Percentiles rank a stretch among this genome's conserved stretches.
Conservation (phyloP, 2,329 filamentous ascomycete species). For the Verticillium isaacii region DNA sequence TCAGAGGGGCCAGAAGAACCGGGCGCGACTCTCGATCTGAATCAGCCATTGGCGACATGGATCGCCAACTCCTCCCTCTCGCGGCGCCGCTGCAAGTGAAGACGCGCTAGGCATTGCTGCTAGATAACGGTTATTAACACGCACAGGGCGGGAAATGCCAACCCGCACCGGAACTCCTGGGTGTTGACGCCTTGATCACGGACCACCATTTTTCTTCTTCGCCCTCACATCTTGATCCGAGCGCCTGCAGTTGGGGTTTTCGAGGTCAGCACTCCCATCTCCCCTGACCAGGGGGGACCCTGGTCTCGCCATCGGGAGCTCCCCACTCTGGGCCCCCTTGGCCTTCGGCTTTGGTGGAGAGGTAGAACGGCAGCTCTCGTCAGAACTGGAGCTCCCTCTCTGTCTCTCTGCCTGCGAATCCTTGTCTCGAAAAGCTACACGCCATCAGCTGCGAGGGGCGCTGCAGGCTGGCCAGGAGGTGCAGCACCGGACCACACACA, state of each 20-base stretch:
- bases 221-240: neutral
- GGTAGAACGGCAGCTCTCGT: neutral
- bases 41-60: neutral
- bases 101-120: neutral
- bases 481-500: neutral
- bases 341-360: neutral
- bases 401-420: neutral
- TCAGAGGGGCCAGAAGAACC: neutral
- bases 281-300: conserved; percentile 4
- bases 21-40: neutral
- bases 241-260: conserved; percentile 3
- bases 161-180: neutral
- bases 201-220: neutral
- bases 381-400: neutral
- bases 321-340: neutral
- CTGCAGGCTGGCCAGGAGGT: neutral
- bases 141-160: neutral
- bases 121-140: neutral
- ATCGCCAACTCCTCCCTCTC: neutral
- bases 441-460: neutral
- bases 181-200: neutral
- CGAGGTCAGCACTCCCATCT: neutral
- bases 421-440: neutral
- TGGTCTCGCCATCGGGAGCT: neutral
- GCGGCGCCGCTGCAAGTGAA: neutral